Evolutionary conservation across 164 flowering plant genomes (phyloP), one percentile per base, ranked within the genome.

Genomic region (Kalanchoe fedtschenkoi): DNA sequence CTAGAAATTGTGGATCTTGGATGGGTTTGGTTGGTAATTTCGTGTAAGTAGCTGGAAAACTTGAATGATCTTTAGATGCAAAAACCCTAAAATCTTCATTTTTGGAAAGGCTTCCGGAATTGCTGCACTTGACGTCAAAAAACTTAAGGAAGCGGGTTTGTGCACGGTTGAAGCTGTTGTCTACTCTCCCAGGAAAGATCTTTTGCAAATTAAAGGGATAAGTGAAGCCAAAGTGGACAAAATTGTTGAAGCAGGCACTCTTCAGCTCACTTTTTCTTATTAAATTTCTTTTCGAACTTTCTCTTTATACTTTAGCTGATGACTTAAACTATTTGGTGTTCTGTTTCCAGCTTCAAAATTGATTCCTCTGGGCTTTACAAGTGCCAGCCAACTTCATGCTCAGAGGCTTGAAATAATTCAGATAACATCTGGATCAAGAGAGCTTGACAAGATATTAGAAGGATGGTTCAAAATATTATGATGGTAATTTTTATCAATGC

Each of bases 201-300:
- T 92, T 63, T 76, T 89, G 66, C 98, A 84, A 65, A 89, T 92
- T 32, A 89, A 92, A 73, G 98, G 97, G 65, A 89, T 92, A 44
- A 89, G 97, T 68, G 97, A 92, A 65, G 91, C 96, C 61, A 92
- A 89, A 79, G 97, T 92, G 62, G 96, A 92, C 70, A 92, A 88
- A 74, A 83, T 89, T 67, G 76, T 88, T 24, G 96, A 89, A 77
- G 98, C 97, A 71, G 96, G 96, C 69, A 64, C 58, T 61, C n/a
- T 28, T 21, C 37, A 24, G 9, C 4, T 38, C 7, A 29, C 32
- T 56, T 51, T 53, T 51, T 26, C n/a, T n/a, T 32, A n/a, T 66
- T 13, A 32, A 19, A 37, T 7, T n/a, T 24, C 22, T 9, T 2
- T 10, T 13, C 24, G 0, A 43, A 11, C n/a, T 24, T 22, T 14